Conservation (phyloP, 2,329 filamentous ascomycete genomes). For the Neonectria ditissima region DNA sequence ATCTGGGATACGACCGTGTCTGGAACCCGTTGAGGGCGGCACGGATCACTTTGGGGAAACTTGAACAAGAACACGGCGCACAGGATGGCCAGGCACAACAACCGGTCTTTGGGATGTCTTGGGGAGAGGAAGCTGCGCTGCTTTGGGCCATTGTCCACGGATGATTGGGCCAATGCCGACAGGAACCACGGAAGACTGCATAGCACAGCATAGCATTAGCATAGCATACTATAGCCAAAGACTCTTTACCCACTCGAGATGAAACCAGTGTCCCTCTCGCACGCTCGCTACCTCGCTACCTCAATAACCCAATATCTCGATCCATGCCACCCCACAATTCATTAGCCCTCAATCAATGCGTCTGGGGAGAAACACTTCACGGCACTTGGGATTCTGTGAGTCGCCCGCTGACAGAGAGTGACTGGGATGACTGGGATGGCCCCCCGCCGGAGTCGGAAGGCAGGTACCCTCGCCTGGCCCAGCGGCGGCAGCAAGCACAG, state of each 20-base stretch:
- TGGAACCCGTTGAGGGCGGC: constrained; percentile 29
- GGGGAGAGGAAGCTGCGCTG: constrained; percentile 40
- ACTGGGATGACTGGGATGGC: constrained; percentile 5
- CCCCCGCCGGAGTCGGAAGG: constrained; percentile 26
- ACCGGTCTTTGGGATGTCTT: constrained; percentile 39
- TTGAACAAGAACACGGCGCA: constrained; percentile 36
- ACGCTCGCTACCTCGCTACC: not conserved
- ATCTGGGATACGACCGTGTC: constrained; percentile 47
- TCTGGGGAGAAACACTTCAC: constrained; percentile 14
- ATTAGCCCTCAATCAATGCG: constrained; percentile 9
- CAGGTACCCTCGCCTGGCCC: constrained; percentile 11
- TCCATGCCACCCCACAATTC: constrained; percentile 5
- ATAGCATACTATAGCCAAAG: constrained; percentile 45
- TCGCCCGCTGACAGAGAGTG: constrained; percentile 9
- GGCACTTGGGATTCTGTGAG: constrained; percentile 11
- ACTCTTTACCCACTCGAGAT: constrained; percentile 40
- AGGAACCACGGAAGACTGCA: constrained; percentile 47
- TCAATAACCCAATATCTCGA: not conserved
- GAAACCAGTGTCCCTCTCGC: constrained; percentile 29
- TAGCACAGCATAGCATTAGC: constrained; percentile 43
- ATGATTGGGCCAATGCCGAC: constrained; percentile 35
- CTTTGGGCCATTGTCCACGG: constrained; percentile 31
- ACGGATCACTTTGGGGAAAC: constrained; percentile 35
- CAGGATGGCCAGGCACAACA: constrained; percentile 42
- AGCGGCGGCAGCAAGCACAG: constrained; percentile 18